Conservation (phyloP, 257 asterid species). For the Pogostemon cablin region DNA sequence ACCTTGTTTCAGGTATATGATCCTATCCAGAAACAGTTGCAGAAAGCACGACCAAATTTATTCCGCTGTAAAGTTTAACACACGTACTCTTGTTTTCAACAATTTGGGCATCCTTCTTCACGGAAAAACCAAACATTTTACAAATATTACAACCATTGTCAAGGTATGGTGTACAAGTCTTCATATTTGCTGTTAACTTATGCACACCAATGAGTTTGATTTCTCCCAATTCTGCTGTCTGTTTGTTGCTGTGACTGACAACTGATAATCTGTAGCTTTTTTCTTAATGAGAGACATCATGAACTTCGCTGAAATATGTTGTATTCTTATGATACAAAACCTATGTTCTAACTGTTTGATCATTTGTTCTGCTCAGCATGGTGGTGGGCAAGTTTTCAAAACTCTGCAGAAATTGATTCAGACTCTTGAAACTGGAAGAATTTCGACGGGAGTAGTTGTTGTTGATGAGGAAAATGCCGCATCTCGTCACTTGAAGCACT, state of each 20-base stretch:
- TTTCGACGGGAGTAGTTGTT: slow-evolving; percentile 59
- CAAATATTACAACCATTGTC: slow-evolving; percentile 56
- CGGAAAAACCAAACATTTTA: slow-evolving; percentile 61
- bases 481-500: slow-evolving; percentile 81
- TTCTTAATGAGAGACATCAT: slow-evolving; percentile 15
- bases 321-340: slow-evolving; percentile 23
- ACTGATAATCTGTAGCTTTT: background rate
- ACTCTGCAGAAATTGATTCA: slow-evolving; percentile 66
- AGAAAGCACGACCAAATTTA: slow-evolving; percentile 40
- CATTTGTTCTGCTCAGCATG: slow-evolving; percentile 53
- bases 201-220: slow-evolving; percentile 16
- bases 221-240: background rate
- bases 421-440: slow-evolving; percentile 55
- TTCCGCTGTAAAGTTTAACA: slow-evolving; percentile 39
- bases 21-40: slow-evolving; percentile 50
- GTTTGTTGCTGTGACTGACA: slow-evolving; percentile 7
- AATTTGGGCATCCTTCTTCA: slow-evolving; percentile 70
- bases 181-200: slow-evolving; percentile 26
- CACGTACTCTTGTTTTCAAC: slow-evolving; percentile 52
- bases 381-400: slow-evolving; percentile 77
- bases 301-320: slow-evolving; percentile 17
- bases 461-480: slow-evolving; percentile 52
- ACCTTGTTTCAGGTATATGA: slow-evolving; percentile 54
- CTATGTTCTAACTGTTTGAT: slow-evolving; percentile 28
- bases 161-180: slow-evolving; percentile 48